Percentiles rank a stretch among this genome's conserved stretches.
Conservation (phyloP, 148 eudicot species). For the Camellia lanceoleosa region DNA sequence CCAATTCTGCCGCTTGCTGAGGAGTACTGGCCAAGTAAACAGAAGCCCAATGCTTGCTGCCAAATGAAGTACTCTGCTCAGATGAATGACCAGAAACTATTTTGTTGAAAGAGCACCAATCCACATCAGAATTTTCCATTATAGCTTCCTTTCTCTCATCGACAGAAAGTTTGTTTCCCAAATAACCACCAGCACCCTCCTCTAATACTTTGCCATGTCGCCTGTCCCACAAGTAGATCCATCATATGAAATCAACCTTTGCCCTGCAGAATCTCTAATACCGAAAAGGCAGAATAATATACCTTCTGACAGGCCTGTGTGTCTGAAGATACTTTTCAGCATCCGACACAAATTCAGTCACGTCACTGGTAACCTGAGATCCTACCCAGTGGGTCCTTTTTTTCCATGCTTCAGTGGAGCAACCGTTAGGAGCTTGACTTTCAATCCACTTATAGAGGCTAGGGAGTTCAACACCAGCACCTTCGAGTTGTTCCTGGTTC, state of each 20-base stretch:
- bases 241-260: conserved; percentile 2
- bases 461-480: conserved; percentile 90
- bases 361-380: conserved; percentile 55
- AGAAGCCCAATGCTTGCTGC: conserved; percentile 89
- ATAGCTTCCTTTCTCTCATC: conserved; percentile 40
- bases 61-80: conserved; percentile 53
- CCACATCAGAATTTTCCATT: conserved; percentile 40
- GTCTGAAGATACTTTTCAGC: conserved; percentile 85
- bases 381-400: conserved; percentile 96
- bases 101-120: conserved; percentile 79
- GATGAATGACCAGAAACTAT: conserved; percentile 60
- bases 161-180: conserved; percentile 56
- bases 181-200: conserved; percentile 98
- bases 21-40: conserved; percentile 99
- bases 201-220: conserved; percentile 82
- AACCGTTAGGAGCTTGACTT: conserved; percentile 74
- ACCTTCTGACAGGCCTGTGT: conserved; percentile 90
- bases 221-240: conserved; percentile 41
- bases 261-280: background rate
- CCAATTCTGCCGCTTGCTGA: conserved; percentile 94
- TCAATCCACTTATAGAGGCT: conserved; percentile 92
- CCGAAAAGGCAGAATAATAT: conserved; percentile 18
- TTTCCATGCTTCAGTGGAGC: conserved; percentile 94
- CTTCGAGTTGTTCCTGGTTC: conserved; percentile 97
- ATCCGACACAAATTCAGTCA: conserved; percentile 52